phyloP scores from a whole-genome alignment of 805 yeast species.

The Candida quercuum region DNA sequence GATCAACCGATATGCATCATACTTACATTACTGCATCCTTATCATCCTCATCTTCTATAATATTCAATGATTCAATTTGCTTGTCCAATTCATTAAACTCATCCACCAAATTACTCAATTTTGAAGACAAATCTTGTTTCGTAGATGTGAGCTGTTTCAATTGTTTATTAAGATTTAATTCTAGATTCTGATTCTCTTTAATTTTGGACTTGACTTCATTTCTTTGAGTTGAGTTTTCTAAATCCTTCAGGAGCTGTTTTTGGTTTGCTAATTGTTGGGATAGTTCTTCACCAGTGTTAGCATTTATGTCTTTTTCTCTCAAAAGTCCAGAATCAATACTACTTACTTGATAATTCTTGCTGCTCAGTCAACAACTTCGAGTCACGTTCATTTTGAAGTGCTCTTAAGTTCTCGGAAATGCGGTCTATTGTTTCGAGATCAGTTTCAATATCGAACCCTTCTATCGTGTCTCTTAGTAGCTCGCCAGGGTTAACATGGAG shows the following conservation, averaged over 20 bases:
- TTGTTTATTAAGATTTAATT: slow-evolving; percentile 46
- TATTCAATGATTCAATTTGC: slow-evolving; percentile 28
- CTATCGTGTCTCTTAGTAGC: slow-evolving; percentile 37
- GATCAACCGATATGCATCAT: too few species aligned
- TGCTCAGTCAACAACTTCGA: slow-evolving; percentile 20
- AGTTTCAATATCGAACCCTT: slow-evolving; percentile 46
- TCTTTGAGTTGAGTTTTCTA: slow-evolving; percentile 25
- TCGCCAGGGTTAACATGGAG: slow-evolving; percentile 11
- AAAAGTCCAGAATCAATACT: not conserved
- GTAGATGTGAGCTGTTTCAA: slow-evolving; percentile 44
- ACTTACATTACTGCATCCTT: slow-evolving; percentile 34
- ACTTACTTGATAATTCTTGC: slow-evolving; percentile 14
- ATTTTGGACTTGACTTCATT: slow-evolving; percentile 27
- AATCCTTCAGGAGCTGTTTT: slow-evolving; percentile 15
- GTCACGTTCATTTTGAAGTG: slow-evolving; percentile 27
- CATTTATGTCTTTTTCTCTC: too few species aligned
- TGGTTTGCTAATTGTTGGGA: slow-evolving; percentile 14
- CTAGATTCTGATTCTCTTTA: slow-evolving; percentile 35
- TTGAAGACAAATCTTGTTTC: slow-evolving; percentile 33
- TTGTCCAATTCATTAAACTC: slow-evolving; percentile 31
- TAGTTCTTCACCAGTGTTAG: too few species aligned
- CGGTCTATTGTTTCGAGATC: slow-evolving; percentile 42
- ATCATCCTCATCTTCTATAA: slow-evolving; percentile 25
- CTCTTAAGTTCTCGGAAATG: slow-evolving; percentile 33
- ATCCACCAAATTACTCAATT: slow-evolving; percentile 32